phyloP scores from a whole-genome alignment of 2,329 filamentous ascomycete species.

The Lachnellula willkommii region DNA sequence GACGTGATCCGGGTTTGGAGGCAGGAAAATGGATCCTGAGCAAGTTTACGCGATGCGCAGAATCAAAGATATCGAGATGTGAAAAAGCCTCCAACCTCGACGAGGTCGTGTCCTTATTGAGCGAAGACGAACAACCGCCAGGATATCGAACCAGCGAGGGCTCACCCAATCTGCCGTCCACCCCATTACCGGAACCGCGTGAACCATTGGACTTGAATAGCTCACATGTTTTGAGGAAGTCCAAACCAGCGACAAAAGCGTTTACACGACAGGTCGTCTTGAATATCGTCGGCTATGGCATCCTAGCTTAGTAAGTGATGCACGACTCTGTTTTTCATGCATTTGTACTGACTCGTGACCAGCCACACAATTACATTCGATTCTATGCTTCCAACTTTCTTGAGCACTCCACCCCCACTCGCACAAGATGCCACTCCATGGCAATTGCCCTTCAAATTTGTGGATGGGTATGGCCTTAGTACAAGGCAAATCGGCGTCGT shows the following conservation, averaged over 20 bases:
- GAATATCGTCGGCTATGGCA: slow-evolving; percentile 84
- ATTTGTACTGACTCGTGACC: slow-evolving; percentile 23
- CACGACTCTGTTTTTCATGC: slow-evolving; percentile 7
- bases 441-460: slow-evolving; percentile 80
- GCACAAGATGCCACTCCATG: slow-evolving; percentile 41
- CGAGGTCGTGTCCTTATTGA: slow-evolving; percentile 53
- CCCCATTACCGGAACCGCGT: slow-evolving; percentile 33
- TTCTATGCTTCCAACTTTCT: slow-evolving; percentile 85
- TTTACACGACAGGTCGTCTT: slow-evolving; percentile 83
- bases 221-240: slow-evolving; percentile 24
- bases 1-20: slow-evolving; percentile 70
- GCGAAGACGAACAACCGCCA: slow-evolving; percentile 57
- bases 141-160: slow-evolving; percentile 61
- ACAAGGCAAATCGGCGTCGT: slow-evolving; percentile 84
- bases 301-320: slow-evolving; percentile 81
- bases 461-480: slow-evolving; percentile 76
- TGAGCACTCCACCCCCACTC: slow-evolving; percentile 37
- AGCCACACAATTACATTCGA: slow-evolving; percentile 98
- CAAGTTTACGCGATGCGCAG: slow-evolving; percentile 28
- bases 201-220: slow-evolving; percentile 34
- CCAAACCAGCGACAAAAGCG: slow-evolving; percentile 46
- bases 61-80: slow-evolving; percentile 31
- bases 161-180: slow-evolving; percentile 44
- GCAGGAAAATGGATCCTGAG: slow-evolving; percentile 65
- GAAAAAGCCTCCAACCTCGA: slow-evolving; percentile 36